A percentile compares a stretch with the other conserved stretches of the same genome.
phyloP scores from a whole-genome alignment of 768 basidiomycete species.

The Pleurotus djamor region DNA sequence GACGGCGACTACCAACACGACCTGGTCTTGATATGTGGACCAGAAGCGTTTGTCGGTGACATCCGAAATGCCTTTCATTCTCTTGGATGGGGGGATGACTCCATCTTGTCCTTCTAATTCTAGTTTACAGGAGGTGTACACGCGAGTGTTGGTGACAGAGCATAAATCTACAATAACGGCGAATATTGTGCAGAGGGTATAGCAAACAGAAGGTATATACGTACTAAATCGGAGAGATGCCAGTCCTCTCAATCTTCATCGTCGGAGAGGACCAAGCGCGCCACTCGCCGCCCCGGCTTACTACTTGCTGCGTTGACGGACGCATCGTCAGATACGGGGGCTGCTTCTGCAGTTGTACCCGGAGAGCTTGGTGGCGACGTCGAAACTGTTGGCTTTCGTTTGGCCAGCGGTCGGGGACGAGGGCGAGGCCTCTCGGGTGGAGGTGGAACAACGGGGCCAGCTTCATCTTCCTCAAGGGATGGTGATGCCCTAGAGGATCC shows the following conservation, averaged over 20 bases:
- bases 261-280: slow-evolving; percentile 13
- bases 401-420: background rate
- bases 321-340: background rate
- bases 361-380: background rate
- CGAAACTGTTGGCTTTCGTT: background rate
- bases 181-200: background rate
- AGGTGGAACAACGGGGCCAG: background rate
- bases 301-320: background rate
- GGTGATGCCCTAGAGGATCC: slow-evolving; percentile 16
- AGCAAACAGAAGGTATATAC: background rate
- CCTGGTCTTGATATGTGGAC: slow-evolving; percentile 50
- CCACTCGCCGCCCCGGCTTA: slow-evolving; percentile 1
- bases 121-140: background rate
- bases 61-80: slow-evolving; percentile 31
- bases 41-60: slow-evolving; percentile 35
- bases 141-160: too few relatives aligned
- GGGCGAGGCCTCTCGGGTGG: slow-evolving; percentile 6
- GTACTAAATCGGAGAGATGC: background rate
- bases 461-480: slow-evolving; percentile 5
- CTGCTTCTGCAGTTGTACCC: background rate
- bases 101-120: background rate
- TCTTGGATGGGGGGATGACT: slow-evolving; percentile 2
- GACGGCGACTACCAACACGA: slow-evolving; percentile 28
- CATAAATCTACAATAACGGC: background rate
- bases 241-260: slow-evolving; percentile 6